Conservation (phyloP, 768 basidiomycete genomes). For the Sutorius australiensis region DNA sequence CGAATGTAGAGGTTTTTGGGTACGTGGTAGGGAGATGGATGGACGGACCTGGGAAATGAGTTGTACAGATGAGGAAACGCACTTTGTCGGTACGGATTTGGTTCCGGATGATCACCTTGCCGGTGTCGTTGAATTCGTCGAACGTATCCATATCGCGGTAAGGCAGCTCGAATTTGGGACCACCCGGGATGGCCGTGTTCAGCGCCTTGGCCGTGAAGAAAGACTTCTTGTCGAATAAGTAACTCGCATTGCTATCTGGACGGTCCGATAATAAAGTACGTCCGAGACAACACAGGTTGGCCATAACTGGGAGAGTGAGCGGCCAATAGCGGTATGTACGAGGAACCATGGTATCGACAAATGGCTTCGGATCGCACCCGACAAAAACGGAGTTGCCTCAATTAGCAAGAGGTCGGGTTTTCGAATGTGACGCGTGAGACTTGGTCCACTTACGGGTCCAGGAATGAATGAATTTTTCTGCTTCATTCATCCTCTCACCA, state of each 20-base stretch:
- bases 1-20: constrained; percentile 99
- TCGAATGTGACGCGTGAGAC: too few species aligned
- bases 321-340: constrained; percentile 95
- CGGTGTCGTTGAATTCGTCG: constrained; percentile 99
- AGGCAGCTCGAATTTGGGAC: constrained; percentile 97
- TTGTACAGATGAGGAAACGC: constrained; percentile 99
- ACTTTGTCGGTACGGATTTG: constrained; percentile 99
- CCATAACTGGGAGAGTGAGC: constrained; percentile 90
- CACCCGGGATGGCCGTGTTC: constrained; percentile 96
- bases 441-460: too few species aligned
- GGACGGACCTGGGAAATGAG: constrained; percentile 92
- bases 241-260: constrained; percentile 84
- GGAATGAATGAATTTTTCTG: too few species aligned
- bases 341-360: constrained; percentile 88
- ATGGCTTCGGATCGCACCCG: constrained; percentile 94
- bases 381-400: too few species aligned
- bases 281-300: constrained; percentile 93
- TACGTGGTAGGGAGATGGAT: constrained; percentile 84
- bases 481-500: too few species aligned
- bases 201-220: constrained; percentile 99
- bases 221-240: constrained; percentile 94
- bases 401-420: too few species aligned
- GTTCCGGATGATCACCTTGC: constrained; percentile 98
- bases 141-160: constrained; percentile 96
- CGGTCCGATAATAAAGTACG: constrained; percentile 91